Conservation (phyloP, 345 rosid species). For the Syzygium aromaticum region DNA sequence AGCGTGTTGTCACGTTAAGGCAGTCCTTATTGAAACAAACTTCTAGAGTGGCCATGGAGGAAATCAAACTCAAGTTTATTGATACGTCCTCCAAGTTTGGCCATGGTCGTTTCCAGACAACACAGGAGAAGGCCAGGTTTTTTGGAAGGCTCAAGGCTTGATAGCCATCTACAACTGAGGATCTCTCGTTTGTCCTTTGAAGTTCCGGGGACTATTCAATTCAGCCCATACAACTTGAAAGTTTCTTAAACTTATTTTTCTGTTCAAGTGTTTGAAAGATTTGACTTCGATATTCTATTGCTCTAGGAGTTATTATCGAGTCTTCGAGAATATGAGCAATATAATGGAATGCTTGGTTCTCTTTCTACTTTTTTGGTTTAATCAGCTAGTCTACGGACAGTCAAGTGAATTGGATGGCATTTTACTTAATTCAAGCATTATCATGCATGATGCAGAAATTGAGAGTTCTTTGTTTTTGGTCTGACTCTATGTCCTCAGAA, state of each 20-base stretch:
- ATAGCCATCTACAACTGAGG: neutral
- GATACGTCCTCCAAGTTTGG: slow-evolving; percentile 64
- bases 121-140: slow-evolving; percentile 66
- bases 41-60: slow-evolving; percentile 66
- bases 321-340: neutral
- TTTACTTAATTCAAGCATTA: neutral
- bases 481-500: neutral
- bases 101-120: slow-evolving; percentile 78
- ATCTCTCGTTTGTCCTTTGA: neutral
- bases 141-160: slow-evolving; percentile 60
- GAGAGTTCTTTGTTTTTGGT: neutral
- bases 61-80: slow-evolving; percentile 66
- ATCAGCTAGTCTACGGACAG: neutral
- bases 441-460: neutral
- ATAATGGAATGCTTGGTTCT: neutral
- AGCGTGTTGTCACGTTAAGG: slow-evolving; percentile 84
- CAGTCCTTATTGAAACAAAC: slow-evolving; percentile 68
- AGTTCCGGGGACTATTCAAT: neutral
- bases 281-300: neutral
- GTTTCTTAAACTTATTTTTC: neutral
- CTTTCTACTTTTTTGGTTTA: neutral
- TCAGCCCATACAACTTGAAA: neutral
- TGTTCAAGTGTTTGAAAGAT: neutral
- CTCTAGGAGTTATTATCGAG: neutral
- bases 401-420: neutral